Evolutionary conservation across 257 asterid species (phyloP).

Genomic region (Coffea canephora): DNA sequence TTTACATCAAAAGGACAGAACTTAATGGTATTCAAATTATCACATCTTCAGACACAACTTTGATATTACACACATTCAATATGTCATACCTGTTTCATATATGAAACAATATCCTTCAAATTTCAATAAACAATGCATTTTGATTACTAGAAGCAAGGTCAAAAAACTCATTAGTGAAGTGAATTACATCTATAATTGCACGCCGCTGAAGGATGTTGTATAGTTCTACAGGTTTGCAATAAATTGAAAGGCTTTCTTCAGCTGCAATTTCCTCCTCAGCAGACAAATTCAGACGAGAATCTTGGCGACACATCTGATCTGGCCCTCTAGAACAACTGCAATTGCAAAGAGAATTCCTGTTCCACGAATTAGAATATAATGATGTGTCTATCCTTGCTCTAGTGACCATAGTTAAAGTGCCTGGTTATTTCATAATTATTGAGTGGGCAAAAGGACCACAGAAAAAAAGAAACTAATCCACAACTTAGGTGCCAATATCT

Average conservation of each 20-base stretch:
- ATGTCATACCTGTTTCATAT: neutral
- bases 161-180: neutral
- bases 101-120: neutral
- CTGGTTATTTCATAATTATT: conserved; percentile 19
- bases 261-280: conserved; percentile 90
- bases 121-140: neutral
- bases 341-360: conserved; percentile 68
- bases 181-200: conserved; percentile 62
- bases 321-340: conserved; percentile 80
- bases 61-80: neutral
- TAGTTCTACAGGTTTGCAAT: conserved; percentile 95
- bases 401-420: conserved; percentile 25
- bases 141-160: neutral
- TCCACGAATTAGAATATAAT: conserved; percentile 40
- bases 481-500: neutral
- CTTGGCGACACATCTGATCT: conserved; percentile 94
- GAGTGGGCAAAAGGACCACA: conserved; percentile 5
- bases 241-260: conserved; percentile 87
- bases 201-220: conserved; percentile 97
- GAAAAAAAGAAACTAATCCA: neutral
- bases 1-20: neutral
- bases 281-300: conserved; percentile 76
- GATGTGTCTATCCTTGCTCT: conserved; percentile 28
- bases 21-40: neutral
- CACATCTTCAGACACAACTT: neutral